A percentile compares a stretch with the other conserved stretches of the same genome.
These are phyloP conservation scores for Aureobasidium sp. DNA, from an alignment of 2,329 filamentous ascomycete genomes.

Conservation along the genomic window DNA sequence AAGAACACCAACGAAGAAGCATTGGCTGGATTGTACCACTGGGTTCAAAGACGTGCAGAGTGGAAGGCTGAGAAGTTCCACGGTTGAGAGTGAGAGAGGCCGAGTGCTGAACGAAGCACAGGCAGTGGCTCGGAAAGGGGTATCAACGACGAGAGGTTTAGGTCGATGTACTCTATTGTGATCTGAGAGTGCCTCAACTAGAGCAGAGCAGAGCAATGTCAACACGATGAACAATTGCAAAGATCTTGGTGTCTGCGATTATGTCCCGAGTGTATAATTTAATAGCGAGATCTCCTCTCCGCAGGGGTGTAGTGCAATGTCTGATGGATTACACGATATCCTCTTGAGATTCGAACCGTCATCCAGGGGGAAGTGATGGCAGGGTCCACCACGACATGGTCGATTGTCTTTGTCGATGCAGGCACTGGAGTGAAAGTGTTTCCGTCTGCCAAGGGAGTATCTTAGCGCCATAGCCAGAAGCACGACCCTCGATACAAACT, in stretches of 20 bases:
- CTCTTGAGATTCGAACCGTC: not conserved
- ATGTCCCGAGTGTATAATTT: no score
- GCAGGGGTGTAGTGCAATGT: not conserved
- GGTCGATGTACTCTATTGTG: not conserved
- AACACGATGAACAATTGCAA: not conserved
- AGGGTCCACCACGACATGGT: not conserved
- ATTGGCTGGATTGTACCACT: not conserved
- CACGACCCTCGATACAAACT: not conserved
- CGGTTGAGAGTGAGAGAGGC: not conserved
- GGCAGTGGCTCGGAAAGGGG: not conserved
- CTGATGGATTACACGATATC: not conserved
- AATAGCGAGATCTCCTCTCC: not conserved
- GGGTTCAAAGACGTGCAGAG: not conserved
- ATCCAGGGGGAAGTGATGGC: not conserved
- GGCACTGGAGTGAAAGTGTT: not conserved
- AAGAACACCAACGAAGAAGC: not conserved
- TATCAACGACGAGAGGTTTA: not conserved
- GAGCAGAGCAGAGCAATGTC: not conserved
- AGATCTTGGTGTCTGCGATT: not conserved
- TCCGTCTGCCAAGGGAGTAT: not conserved
- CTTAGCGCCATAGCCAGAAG: not conserved
- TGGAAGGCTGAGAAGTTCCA: not conserved
- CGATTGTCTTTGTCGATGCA: not conserved
- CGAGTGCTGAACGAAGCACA: not conserved
- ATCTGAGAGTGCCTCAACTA: not conserved